Evolutionary conservation across 2,329 filamentous ascomycete species (phyloP).

Genomic region (Magnaporthales sp.): DNA sequence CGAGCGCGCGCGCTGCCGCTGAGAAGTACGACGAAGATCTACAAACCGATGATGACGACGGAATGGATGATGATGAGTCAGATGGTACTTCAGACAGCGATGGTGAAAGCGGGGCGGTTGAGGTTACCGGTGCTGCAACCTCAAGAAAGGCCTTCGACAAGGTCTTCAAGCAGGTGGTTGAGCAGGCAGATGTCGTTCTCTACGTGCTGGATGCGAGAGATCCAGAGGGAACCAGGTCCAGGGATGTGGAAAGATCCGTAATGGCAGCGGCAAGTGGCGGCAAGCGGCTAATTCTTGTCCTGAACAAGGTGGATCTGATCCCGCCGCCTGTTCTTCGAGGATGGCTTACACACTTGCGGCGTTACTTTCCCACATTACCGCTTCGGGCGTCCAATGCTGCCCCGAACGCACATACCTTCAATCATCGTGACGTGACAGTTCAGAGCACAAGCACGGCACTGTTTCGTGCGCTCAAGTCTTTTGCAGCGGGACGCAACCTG

Average conservation of each 20-base stretch:
- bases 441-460: conserved; percentile 78
- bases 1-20: conserved; percentile 72
- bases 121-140: conserved; percentile 43
- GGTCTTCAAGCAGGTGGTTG: conserved; percentile 88
- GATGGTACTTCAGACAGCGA: conserved; percentile 45
- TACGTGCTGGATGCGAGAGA: conserved; percentile 92
- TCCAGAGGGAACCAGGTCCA: conserved; percentile 81
- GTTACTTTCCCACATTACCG: conserved; percentile 86
- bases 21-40: conserved; percentile 62
- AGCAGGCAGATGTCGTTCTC: conserved; percentile 80
- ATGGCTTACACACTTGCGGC: conserved; percentile 77
- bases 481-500: conserved; percentile 71
- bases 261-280: conserved; percentile 69
- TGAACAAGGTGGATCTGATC: conserved; percentile 94
- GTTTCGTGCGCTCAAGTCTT: conserved; percentile 85
- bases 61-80: conserved; percentile 28
- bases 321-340: conserved; percentile 72
- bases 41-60: conserved; percentile 49
- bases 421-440: conserved; percentile 82
- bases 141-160: conserved; percentile 90
- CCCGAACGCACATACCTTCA: conserved; percentile 81
- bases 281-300: conserved; percentile 81
- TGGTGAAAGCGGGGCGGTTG: conserved; percentile 40
- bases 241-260: conserved; percentile 81
- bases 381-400: conserved; percentile 77